These are phyloP conservation scores for Allantophomopsis cytisporea DNA, from an alignment of 2,329 filamentous ascomycete species.

Conservation along the genomic window DNA sequence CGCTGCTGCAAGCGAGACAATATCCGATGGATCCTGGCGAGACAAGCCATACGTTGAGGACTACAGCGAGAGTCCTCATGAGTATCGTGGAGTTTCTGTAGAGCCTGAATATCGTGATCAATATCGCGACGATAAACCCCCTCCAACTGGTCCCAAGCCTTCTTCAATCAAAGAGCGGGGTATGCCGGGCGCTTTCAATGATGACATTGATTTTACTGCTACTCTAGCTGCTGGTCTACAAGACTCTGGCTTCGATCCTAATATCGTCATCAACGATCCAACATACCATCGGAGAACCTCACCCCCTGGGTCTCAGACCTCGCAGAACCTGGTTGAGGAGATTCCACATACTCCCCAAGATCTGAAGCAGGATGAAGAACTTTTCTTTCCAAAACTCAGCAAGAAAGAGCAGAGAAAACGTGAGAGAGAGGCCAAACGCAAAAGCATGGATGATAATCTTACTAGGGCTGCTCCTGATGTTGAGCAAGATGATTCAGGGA, in stretches of 20 bases:
- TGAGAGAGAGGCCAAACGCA: slow-evolving; percentile 24
- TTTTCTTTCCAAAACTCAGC: slow-evolving; percentile 16
- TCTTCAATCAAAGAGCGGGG: slow-evolving; percentile 29
- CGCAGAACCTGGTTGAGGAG: slow-evolving; percentile 26
- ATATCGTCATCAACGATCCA: slow-evolving; percentile 55
- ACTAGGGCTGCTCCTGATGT: background rate
- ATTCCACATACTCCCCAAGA: slow-evolving; percentile 24
- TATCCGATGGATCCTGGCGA: slow-evolving; percentile 8
- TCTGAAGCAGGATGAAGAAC: slow-evolving; percentile 18
- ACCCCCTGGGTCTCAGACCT: slow-evolving; percentile 35
- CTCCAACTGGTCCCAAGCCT: slow-evolving; percentile 43
- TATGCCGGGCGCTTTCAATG: slow-evolving; percentile 51
- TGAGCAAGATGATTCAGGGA: background rate
- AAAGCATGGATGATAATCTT: slow-evolving; percentile 3
- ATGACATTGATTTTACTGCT: slow-evolving; percentile 58
- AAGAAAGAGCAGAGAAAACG: slow-evolving; percentile 28
- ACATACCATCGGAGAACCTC: slow-evolving; percentile 49
- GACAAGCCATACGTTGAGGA: too few relatives aligned
- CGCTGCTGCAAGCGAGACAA: slow-evolving; percentile 12
- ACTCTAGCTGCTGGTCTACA: slow-evolving; percentile 54
- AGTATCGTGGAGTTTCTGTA: slow-evolving; percentile 13
- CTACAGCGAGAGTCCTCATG: slow-evolving; percentile 5
- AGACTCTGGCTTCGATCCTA: slow-evolving; percentile 57
- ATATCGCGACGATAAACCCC: slow-evolving; percentile 30
- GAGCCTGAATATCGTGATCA: slow-evolving; percentile 16